Percentiles rank a stretch among this genome's conserved stretches.
phyloP scores from a whole-genome alignment of 2,329 filamentous ascomycete species.

The Ophiostoma novo-ulmi region DNA sequence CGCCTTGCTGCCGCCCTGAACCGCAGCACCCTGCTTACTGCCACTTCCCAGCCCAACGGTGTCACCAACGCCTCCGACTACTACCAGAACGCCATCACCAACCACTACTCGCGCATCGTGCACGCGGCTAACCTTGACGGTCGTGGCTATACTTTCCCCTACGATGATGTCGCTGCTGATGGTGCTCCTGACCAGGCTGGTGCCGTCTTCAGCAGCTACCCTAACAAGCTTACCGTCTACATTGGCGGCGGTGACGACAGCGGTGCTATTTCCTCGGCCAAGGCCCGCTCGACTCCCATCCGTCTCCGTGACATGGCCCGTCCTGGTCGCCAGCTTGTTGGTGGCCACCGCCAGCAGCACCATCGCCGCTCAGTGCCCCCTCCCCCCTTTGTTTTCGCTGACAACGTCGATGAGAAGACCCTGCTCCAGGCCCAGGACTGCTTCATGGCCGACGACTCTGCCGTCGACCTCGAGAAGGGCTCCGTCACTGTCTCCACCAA shows the following conservation, averaged over 20 bases:
- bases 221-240: constrained; percentile 37
- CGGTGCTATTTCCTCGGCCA: constrained; percentile 14
- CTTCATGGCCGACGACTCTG: constrained; percentile 4
- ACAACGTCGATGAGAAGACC: constrained; percentile 18
- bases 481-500: constrained; percentile 1
- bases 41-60: constrained; percentile 48
- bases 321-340: constrained; percentile 26
- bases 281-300: constrained; percentile 22
- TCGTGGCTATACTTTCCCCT: constrained; percentile 65
- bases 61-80: constrained; percentile 50
- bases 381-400: not conserved
- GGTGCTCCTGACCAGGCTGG: constrained; percentile 57
- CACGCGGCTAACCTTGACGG: constrained; percentile 56
- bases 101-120: constrained; percentile 62
- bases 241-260: constrained; percentile 25
- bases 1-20: constrained; percentile 73
- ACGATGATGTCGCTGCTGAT: constrained; percentile 61
- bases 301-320: constrained; percentile 26
- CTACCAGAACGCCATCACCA: constrained; percentile 52
- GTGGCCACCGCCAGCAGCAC: constrained; percentile 21
- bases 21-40: constrained; percentile 59
- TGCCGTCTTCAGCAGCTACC: constrained; percentile 53
- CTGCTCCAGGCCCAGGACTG: constrained; percentile 18
- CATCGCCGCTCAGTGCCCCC: constrained; percentile 22
- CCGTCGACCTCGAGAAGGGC: constrained; percentile 22